These are phyloP conservation scores for Starmerella powellii DNA, from an alignment of 805 yeast species.

Conservation along the genomic window DNA sequence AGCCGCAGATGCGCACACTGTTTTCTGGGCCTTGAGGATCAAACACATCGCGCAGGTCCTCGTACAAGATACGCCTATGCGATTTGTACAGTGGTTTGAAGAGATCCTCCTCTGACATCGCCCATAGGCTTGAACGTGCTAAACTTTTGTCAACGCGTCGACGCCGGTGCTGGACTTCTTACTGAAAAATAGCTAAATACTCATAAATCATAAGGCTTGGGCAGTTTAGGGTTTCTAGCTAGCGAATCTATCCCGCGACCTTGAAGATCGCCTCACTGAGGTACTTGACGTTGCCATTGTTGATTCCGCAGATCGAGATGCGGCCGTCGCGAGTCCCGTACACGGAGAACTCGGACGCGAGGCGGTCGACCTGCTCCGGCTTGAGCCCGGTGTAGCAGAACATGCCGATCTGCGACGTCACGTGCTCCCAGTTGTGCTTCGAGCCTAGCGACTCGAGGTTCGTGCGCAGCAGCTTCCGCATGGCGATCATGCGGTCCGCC, in stretches of 20 bases:
- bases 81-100: constrained; percentile 25
- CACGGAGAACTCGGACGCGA: constrained; percentile 68
- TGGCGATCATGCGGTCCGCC: constrained; percentile 63
- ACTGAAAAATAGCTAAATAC: too few relatives aligned
- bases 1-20: constrained; percentile 3
- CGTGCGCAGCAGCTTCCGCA: constrained; percentile 54
- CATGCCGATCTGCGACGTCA: constrained; percentile 89
- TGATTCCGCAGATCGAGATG: constrained; percentile 88
- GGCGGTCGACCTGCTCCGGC: constrained; percentile 52
- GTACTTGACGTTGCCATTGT: constrained; percentile 58
- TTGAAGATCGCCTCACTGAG: constrained; percentile 76
- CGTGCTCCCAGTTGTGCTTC: constrained; percentile 70
- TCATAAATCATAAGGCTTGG: neutral
- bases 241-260: constrained; percentile 32
- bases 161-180: too few relatives aligned
- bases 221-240: neutral
- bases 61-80: constrained; percentile 12
- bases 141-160: too few relatives aligned
- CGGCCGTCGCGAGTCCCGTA: constrained; percentile 77
- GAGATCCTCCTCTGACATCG: constrained; percentile 12
- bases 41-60: constrained; percentile 13
- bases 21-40: constrained; percentile 7
- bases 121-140: too few relatives aligned
- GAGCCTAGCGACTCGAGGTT: constrained; percentile 45
- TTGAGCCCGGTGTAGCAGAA: constrained; percentile 80